These are phyloP conservation scores for Talaromyces amestolkiae DNA, from an alignment of 2,329 filamentous ascomycete genomes.

Conservation along the genomic window DNA sequence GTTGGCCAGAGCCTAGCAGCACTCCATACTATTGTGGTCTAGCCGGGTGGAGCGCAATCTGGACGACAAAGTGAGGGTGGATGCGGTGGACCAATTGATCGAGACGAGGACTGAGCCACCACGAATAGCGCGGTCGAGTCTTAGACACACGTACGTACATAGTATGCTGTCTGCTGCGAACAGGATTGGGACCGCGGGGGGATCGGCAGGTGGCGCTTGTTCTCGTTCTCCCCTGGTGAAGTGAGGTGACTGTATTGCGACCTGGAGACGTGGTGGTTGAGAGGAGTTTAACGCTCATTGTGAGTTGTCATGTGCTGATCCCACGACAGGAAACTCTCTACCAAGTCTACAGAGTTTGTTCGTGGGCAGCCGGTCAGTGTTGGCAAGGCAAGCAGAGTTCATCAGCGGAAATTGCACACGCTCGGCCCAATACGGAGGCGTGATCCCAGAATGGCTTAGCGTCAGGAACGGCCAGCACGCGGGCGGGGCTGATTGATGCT, in stretches of 20 bases:
- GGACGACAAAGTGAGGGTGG: conserved; percentile 1
- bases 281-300: background rate
- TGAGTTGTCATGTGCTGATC: background rate
- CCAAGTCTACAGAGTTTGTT: background rate
- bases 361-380: background rate
- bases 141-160: background rate
- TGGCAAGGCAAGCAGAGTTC: background rate
- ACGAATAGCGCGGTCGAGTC: background rate
- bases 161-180: background rate
- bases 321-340: background rate
- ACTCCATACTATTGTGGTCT: background rate
- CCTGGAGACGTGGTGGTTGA: background rate
- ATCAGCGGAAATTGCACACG: conserved; percentile 11
- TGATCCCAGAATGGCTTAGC: conserved; percentile 1
- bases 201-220: conserved; percentile 18
- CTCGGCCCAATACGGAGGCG: background rate
- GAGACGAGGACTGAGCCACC: background rate
- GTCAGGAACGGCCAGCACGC: conserved; percentile 15
- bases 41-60: background rate
- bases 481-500: background rate
- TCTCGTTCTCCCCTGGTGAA: background rate
- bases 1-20: background rate
- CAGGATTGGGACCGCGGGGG: conserved; percentile 9
- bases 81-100: conserved; percentile 7
- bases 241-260: background rate